Conservation (phyloP, 805 yeast species). For the Lachancea thermotolerans region DNA sequence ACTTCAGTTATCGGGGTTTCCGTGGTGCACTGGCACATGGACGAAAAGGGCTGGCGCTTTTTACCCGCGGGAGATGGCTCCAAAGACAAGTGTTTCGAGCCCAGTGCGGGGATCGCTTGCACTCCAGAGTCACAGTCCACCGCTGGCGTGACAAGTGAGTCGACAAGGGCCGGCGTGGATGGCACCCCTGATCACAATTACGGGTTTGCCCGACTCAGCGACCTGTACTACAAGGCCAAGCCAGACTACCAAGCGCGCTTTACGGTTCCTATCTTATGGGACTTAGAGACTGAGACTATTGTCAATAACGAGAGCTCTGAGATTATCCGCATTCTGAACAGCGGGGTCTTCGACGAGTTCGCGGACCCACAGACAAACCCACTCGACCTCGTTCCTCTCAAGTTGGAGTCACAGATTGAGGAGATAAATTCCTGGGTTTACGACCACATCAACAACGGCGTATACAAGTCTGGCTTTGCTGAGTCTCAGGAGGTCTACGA, state of each 20-base stretch:
- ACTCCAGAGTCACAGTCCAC: conserved; percentile 1
- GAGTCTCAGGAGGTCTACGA: conserved; percentile 78
- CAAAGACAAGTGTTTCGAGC: conserved; percentile 19
- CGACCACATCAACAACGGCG: conserved; percentile 84
- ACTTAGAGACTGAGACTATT: conserved; percentile 69
- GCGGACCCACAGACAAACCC: conserved; percentile 34
- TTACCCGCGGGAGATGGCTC: conserved; percentile 39
- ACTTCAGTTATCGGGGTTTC: conserved; percentile 54
- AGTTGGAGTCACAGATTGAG: conserved; percentile 53
- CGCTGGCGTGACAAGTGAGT: conserved; percentile 11
- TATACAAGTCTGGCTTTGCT: conserved; percentile 88
- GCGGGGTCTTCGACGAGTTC: conserved; percentile 59
- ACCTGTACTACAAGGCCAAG: conserved; percentile 68
- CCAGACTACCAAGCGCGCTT: conserved; percentile 74
- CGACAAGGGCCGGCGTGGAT: conserved; percentile 21
- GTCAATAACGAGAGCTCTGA: conserved; percentile 91
- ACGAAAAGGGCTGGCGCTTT: conserved; percentile 84
- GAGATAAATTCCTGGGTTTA: conserved; percentile 77
- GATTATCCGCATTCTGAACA: conserved; percentile 75
- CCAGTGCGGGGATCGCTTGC: conserved; percentile 1
- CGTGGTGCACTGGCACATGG: conserved; percentile 90
- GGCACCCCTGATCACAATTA: conserved; percentile 55
- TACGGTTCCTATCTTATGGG: conserved; percentile 94
- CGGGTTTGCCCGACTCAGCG: conserved; percentile 52
- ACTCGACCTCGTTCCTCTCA: conserved; percentile 55